These are phyloP conservation scores for Wallacemonas rigidus DNA, from an alignment of 208 protist genomes.

Conservation along the genomic window DNA sequence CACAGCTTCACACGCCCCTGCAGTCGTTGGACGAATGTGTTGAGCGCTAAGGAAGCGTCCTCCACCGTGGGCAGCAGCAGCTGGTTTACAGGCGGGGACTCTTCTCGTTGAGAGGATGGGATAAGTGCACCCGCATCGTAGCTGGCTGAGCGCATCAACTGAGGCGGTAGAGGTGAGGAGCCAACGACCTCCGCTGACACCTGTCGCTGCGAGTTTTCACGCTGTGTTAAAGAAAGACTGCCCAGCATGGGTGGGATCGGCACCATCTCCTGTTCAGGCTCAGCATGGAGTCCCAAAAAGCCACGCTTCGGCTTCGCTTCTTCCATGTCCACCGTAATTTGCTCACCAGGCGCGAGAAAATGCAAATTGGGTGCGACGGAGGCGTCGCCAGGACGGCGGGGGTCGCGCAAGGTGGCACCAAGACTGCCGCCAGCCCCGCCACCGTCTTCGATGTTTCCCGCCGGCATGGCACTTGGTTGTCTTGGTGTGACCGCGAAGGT, in stretches of 20 bases:
- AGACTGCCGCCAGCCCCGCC: neutral
- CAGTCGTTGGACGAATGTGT: slow-evolving; percentile 27
- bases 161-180: neutral
- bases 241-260: neutral
- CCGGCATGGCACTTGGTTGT: neutral
- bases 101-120: too few relatives aligned
- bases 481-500: neutral
- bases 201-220: neutral
- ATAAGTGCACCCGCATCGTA: neutral
- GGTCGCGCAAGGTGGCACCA: neutral
- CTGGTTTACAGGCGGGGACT: too few relatives aligned
- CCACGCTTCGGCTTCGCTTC: neutral
- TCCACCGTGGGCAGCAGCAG: neutral
- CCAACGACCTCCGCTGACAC: neutral
- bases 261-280: neutral
- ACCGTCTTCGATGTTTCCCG: neutral
- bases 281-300: neutral
- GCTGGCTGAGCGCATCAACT: neutral
- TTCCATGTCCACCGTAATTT: slow-evolving; percentile 7
- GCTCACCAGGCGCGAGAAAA: slow-evolving; percentile 1
- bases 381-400: neutral
- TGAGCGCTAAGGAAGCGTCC: slow-evolving; percentile 21
- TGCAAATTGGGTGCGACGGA: slow-evolving; percentile 2
- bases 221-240: slow-evolving; percentile 4
- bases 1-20: neutral